These are phyloP conservation scores for Codiaeum variegatum DNA, from an alignment of 441 rosid species.

Conservation along the genomic window DNA sequence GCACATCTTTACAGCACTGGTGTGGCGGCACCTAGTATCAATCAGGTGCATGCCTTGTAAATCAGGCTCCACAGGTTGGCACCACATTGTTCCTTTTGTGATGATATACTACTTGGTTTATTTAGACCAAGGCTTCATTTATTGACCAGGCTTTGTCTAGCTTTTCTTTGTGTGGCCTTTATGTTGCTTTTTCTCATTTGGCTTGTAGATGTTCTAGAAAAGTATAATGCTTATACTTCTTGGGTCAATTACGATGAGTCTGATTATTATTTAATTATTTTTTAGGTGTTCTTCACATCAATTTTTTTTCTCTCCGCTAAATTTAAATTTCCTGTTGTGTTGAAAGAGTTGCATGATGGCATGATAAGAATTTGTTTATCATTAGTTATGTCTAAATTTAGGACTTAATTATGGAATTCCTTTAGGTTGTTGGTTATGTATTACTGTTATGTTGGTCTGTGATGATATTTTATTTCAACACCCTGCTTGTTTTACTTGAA, in stretches of 20 bases:
- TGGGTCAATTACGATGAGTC: background rate
- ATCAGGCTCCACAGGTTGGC: too few relatives aligned
- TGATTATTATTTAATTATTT: background rate
- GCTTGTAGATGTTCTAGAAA: background rate
- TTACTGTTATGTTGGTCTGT: background rate
- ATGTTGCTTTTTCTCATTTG: background rate
- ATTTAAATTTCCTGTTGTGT: background rate
- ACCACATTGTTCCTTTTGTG: background rate
- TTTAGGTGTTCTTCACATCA: background rate
- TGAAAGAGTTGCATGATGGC: background rate
- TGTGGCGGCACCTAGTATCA: too few relatives aligned
- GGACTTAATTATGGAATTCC: background rate
- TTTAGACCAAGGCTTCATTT: background rate
- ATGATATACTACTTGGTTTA: background rate
- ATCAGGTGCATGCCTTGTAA: too few relatives aligned
- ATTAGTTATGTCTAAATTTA: background rate
- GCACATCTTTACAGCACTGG: too few relatives aligned
- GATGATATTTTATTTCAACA: background rate
- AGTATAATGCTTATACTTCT: background rate
- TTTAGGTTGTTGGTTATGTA: conserved; percentile 1
- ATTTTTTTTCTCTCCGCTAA: background rate
- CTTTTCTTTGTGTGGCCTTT: background rate
- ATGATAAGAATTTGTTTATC: background rate
- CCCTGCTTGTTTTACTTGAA: background rate
- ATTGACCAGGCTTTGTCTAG: background rate